Percentiles rank a stretch among this genome's conserved stretches.
phyloP scores from a whole-genome alignment of 1,284 basidiomycete genomes.

The Pisolithus thermaeus region DNA sequence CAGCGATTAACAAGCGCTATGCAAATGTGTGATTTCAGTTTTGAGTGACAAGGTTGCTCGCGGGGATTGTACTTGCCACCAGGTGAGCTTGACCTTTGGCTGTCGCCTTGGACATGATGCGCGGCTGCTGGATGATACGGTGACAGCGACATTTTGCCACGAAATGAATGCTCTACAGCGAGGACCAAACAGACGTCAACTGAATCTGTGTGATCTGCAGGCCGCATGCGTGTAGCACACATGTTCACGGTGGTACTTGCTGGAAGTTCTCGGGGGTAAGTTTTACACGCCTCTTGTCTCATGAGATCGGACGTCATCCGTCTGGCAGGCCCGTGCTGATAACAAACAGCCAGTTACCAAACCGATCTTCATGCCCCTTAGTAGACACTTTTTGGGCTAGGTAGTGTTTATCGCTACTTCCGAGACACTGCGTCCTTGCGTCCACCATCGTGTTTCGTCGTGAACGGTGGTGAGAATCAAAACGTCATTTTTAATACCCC shows the following conservation, averaged over 20 bases:
- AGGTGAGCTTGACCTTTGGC: conserved; percentile 29
- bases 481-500: background rate
- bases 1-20: conserved; percentile 81
- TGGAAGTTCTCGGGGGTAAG: background rate
- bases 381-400: conserved; percentile 1
- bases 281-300: conserved; percentile 2
- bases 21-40: conserved; percentile 4
- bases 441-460: background rate
- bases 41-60: conserved; percentile 5
- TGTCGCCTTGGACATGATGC: conserved; percentile 20
- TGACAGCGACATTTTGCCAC: background rate
- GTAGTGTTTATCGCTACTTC: background rate
- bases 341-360: background rate
- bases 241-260: background rate
- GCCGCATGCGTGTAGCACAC: background rate
- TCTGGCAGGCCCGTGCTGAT: conserved; percentile 1
- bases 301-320: conserved; percentile 3
- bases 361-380: background rate
- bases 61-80: conserved; percentile 22
- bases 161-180: background rate
- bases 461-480: background rate
- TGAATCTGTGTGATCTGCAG: background rate
- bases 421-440: conserved; percentile 2
- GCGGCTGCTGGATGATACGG: background rate
- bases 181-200: conserved; percentile 21